Conservation (phyloP, 805 yeast species). For the Barnettozyma wickerhamii region DNA sequence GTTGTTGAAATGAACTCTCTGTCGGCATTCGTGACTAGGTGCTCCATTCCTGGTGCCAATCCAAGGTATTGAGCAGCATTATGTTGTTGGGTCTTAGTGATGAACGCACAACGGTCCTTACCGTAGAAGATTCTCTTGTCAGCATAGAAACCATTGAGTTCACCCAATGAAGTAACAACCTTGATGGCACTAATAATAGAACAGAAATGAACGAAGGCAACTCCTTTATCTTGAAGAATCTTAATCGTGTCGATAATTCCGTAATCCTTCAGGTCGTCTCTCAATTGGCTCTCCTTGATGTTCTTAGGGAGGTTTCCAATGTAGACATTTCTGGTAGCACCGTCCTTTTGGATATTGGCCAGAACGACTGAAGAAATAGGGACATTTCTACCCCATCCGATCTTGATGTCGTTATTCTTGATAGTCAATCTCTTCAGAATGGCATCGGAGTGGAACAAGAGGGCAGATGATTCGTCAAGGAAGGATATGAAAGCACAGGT, state of each 20-base stretch:
- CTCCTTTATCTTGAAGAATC: conserved; percentile 72
- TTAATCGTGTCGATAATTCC: conserved; percentile 87
- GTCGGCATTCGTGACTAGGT: conserved; percentile 66
- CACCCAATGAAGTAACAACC: conserved; percentile 73
- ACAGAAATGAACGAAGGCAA: conserved; percentile 88
- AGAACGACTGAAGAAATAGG: conserved; percentile 71
- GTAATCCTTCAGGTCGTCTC: conserved; percentile 60
- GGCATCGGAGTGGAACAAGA: conserved; percentile 91
- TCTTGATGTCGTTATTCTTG: conserved; percentile 73
- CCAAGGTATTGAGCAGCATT: conserved; percentile 95
- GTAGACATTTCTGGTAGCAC: conserved; percentile 92
- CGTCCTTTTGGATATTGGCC: conserved; percentile 73
- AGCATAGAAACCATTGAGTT: conserved; percentile 58
- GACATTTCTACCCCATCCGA: conserved; percentile 91
- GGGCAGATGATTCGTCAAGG: conserved; percentile 82
- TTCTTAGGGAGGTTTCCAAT: conserved; percentile 73
- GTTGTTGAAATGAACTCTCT: conserved; percentile 59
- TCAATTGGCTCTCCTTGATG: conserved; percentile 60
- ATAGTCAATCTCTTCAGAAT: conserved; percentile 77
- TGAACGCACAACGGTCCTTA: conserved; percentile 91
- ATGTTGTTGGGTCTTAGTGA: conserved; percentile 93
- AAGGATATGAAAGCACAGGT: conserved; percentile 90
- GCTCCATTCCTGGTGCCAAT: conserved; percentile 84
- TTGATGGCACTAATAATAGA: conserved; percentile 82
- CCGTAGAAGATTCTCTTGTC: conserved; percentile 85